Percentiles rank a stretch among this genome's conserved stretches.
These are phyloP conservation scores for Calendula officinalis DNA, from an alignment of 129 eudicot genomes.

Conservation along the genomic window DNA sequence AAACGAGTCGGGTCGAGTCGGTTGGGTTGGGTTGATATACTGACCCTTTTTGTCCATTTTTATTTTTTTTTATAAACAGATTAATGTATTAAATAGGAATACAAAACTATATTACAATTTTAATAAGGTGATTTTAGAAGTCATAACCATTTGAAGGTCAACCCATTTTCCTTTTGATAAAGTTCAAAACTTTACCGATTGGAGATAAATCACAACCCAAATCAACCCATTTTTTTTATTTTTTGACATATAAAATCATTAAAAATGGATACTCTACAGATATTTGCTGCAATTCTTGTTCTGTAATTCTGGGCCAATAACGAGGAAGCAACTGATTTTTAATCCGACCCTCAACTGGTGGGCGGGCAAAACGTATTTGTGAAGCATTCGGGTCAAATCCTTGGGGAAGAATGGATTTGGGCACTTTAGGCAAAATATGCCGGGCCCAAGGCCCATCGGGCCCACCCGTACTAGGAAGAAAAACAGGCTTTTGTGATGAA, in stretches of 20 bases:
- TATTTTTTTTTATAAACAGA: too few species aligned
- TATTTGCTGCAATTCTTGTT: conserved; percentile 94
- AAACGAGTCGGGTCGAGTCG: neutral
- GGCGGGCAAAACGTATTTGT: conserved; percentile 84
- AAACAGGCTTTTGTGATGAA: conserved; percentile 40
- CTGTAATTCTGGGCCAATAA: conserved; percentile 98
- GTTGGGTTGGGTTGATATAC: neutral
- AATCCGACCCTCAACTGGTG: conserved; percentile 89
- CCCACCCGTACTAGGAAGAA: conserved; percentile 31
- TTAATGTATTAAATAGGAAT: too few species aligned
- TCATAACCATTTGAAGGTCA: neutral
- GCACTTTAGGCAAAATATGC: conserved; percentile 61
- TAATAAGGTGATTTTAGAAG: neutral
- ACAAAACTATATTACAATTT: neutral
- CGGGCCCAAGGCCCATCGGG: conserved; percentile 56
- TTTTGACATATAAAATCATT: neutral
- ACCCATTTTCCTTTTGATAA: neutral
- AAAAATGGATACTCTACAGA: conserved; percentile 98
- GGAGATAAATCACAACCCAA: neutral
- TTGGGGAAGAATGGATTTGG: conserved; percentile 48
- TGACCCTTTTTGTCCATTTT: neutral
- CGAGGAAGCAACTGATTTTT: conserved; percentile 95
- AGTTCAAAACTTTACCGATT: neutral
- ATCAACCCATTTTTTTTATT: neutral
- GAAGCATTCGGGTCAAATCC: conserved; percentile 55